A percentile compares a stretch with the other conserved stretches of the same genome.
Conservation (phyloP, 1,139 yeast species). For the Pneumocystis wakefieldiae region DNA sequence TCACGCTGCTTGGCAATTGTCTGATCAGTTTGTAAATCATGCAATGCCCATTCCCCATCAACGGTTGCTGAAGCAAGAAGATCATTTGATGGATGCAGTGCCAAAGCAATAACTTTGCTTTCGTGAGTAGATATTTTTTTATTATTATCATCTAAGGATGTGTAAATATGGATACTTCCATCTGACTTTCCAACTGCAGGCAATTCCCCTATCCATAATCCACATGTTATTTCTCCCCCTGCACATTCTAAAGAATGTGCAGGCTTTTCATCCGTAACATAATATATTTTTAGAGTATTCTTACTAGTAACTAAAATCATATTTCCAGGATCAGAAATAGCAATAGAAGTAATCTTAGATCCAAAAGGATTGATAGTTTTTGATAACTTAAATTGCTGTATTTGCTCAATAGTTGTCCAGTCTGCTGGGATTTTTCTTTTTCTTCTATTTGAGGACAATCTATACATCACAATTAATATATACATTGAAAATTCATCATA, state of each 20-base stretch:
- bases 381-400: neutral
- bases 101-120: neutral
- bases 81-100: conserved; percentile 9
- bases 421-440: conserved; percentile 10
- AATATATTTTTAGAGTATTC: neutral
- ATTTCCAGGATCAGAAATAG: neutral
- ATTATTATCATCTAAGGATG: neutral
- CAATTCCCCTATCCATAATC: neutral
- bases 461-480: neutral
- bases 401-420: conserved; percentile 9
- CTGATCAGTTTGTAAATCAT: neutral
- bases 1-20: neutral
- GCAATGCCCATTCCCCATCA: conserved; percentile 1
- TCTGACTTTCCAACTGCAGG: neutral
- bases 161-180: neutral
- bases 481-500: neutral
- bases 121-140: neutral
- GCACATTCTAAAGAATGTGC: neutral
- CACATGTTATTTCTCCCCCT: neutral
- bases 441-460: conserved; percentile 8
- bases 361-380: neutral
- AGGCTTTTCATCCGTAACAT: neutral
- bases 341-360: neutral
- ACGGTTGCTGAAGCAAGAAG: conserved; percentile 7
- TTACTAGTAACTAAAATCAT: neutral